Conservation (phyloP, 2,329 filamentous ascomycete species). For the Fusarium guadeloupense region DNA sequence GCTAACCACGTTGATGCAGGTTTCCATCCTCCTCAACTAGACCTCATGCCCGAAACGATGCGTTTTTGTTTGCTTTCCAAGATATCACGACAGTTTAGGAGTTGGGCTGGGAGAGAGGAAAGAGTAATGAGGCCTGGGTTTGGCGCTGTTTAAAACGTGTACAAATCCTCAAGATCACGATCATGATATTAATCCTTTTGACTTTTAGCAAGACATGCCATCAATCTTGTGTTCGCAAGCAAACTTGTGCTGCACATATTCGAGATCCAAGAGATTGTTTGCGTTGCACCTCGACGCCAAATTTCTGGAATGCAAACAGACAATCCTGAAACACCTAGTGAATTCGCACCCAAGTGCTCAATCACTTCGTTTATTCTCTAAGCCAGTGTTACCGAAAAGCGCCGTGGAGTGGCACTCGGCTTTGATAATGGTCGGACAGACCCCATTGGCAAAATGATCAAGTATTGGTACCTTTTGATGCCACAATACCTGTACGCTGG, state of each 20-base stretch:
- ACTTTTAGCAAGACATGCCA: neutral
- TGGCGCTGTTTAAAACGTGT: conserved; percentile 16
- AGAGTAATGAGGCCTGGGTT: conserved; percentile 8
- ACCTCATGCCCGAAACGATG: conserved; percentile 35
- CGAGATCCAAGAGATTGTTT: conserved; percentile 13
- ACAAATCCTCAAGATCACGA: conserved; percentile 13
- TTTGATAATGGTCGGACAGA: neutral
- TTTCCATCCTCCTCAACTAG: conserved; percentile 51
- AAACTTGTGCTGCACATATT: neutral
- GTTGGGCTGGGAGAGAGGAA: conserved; percentile 24
- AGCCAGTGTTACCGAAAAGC: neutral
- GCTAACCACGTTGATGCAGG: conserved; percentile 35
- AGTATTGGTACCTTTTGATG: neutral
- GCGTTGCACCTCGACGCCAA: conserved; percentile 7
- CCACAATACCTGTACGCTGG: conserved; percentile 1
- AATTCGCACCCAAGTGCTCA: conserved; percentile 3
- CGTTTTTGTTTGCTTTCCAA: conserved; percentile 26
- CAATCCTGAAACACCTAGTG: neutral
- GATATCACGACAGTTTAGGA: conserved; percentile 37
- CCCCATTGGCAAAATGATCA: neutral
- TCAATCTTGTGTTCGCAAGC: too few species aligned
- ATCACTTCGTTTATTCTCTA: neutral
- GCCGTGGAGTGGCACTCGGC: conserved; percentile 2
- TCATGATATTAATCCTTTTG: conserved; percentile 16
- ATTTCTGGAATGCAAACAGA: neutral